Percentiles rank a stretch among this genome's conserved stretches.
Evolutionary conservation across 163 green algal genomes (phyloP).

Genomic region (Trebouxia gelatinosa): DNA sequence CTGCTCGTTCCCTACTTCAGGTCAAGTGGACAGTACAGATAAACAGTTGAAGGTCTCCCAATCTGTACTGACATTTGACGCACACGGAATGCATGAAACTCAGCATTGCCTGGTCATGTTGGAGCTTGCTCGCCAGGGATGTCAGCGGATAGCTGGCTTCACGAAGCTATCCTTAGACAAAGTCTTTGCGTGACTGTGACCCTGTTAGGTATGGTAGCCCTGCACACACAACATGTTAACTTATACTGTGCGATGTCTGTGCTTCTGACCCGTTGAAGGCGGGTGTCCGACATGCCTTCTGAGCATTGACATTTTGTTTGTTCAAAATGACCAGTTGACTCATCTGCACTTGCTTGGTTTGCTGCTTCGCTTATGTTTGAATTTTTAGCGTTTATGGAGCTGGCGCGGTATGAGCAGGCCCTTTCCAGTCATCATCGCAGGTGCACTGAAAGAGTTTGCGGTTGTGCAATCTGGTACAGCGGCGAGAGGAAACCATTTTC

Average conservation of each 20-base stretch:
- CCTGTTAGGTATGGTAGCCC: not conserved
- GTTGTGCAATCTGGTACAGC: too few species aligned
- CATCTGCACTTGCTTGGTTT: too few species aligned
- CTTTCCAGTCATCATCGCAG: too few species aligned
- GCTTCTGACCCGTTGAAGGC: not conserved
- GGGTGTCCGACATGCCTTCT: not conserved
- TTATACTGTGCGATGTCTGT: not conserved
- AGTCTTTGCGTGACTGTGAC: not conserved
- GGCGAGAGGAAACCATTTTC: not conserved
- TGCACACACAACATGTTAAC: not conserved
- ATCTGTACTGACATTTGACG: not conserved
- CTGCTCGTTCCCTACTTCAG: not conserved
- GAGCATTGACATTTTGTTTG: not conserved
- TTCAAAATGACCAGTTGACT: not conserved
- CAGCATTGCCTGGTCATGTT: slow-evolving; percentile 12
- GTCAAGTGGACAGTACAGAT: slow-evolving; percentile 6
- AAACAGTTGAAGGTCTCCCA: not conserved
- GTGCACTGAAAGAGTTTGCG: too few species aligned
- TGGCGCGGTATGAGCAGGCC: too few species aligned
- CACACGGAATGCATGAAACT: not conserved
- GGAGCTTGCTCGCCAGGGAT: slow-evolving; percentile 1
- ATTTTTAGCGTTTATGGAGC: too few species aligned
- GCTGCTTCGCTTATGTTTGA: too few species aligned
- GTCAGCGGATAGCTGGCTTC: slow-evolving; percentile 20
- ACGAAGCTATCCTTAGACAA: slow-evolving; percentile 19